These are phyloP conservation scores for Suillus bovinus DNA, from an alignment of 768 basidiomycete genomes.

Conservation along the genomic window DNA sequence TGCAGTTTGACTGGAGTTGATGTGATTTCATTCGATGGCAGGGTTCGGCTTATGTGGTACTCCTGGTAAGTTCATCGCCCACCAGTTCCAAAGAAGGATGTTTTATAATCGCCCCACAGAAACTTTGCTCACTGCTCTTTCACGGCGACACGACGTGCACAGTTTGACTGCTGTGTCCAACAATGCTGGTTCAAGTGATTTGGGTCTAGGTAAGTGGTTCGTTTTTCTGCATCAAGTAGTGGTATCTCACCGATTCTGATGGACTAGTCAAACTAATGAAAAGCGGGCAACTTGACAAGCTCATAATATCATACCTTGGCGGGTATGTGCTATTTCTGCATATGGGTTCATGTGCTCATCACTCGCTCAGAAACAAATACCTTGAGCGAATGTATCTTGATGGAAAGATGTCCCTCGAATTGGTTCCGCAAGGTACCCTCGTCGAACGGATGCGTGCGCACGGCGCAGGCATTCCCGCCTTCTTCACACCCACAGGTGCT, in stretches of 20 bases:
- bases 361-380: conserved; percentile 62
- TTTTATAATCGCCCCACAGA: conserved; percentile 40
- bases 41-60: conserved; percentile 86
- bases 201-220: conserved; percentile 54
- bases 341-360: background rate
- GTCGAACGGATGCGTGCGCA: conserved; percentile 81
- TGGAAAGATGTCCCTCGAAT: conserved; percentile 76
- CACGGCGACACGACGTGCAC: conserved; percentile 64
- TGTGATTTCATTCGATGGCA: conserved; percentile 23
- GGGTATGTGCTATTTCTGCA: conserved; percentile 42
- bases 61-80: conserved; percentile 49
- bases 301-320: conserved; percentile 84
- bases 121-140: conserved; percentile 72
- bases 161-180: conserved; percentile 82
- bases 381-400: conserved; percentile 75
- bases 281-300: conserved; percentile 69
- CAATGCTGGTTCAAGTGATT: conserved; percentile 69
- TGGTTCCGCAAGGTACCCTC: conserved; percentile 85
- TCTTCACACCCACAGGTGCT: conserved; percentile 85
- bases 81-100: background rate
- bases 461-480: conserved; percentile 82
- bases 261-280: conserved; percentile 64
- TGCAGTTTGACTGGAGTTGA: background rate
- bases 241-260: background rate
- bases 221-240: conserved; percentile 6